A percentile compares a stretch with the other conserved stretches of the same genome.
These are phyloP conservation scores for Parathielavia hyrcaniae DNA, from an alignment of 495 filamentous ascomycete species.

Conservation along the genomic window DNA sequence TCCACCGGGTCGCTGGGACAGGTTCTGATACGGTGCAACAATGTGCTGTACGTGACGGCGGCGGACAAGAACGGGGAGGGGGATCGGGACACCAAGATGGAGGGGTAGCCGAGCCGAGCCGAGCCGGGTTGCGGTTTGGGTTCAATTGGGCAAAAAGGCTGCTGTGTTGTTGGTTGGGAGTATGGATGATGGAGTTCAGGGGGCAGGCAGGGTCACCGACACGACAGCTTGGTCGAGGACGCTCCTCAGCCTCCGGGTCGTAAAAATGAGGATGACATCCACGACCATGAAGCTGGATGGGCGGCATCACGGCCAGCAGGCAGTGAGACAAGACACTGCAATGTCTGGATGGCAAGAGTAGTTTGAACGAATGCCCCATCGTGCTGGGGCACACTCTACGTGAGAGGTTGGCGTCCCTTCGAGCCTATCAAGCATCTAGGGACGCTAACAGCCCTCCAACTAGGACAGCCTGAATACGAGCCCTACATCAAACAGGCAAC, in stretches of 20 bases:
- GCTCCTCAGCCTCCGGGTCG: neutral
- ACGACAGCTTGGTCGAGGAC: too few species aligned
- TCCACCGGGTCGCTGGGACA: constrained; percentile 75
- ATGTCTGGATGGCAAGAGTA: neutral
- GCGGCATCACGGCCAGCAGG: neutral
- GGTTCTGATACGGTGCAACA: constrained; percentile 88
- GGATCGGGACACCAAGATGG: constrained; percentile 54
- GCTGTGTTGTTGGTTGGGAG: too few species aligned
- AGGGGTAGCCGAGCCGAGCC: too few species aligned
- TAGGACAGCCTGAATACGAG: constrained; percentile 1
- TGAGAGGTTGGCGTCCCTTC: neutral
- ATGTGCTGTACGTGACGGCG: constrained; percentile 85
- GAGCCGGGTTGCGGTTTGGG: too few species aligned
- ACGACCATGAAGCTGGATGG: neutral
- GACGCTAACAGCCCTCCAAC: neutral
- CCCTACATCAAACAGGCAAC: constrained; percentile 83
- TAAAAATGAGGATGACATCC: neutral
- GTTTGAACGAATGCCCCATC: neutral
- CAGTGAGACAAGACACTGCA: neutral
- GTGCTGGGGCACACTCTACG: neutral
- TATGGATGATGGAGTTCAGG: neutral
- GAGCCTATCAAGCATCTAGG: neutral
- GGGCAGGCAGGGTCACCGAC: too few species aligned
- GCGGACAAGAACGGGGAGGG: constrained; percentile 50
- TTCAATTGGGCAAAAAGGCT: neutral